Percentiles rank a stretch among this genome's conserved stretches.
Evolutionary conservation across 208 protist genomes (phyloP).

Genomic region (Strigomonas culicis): DNA sequence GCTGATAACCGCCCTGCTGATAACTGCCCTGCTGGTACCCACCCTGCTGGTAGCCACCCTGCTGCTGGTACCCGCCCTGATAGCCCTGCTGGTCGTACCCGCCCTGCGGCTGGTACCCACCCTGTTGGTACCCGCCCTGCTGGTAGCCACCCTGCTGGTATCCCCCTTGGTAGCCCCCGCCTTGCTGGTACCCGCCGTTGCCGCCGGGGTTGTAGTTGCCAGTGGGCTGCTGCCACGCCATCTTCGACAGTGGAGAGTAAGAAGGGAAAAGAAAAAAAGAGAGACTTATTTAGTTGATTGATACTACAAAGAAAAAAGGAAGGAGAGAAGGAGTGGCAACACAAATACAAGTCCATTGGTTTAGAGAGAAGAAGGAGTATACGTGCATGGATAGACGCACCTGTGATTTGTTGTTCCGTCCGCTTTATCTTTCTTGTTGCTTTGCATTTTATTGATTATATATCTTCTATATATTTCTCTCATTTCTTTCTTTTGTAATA

Average conservation of each 20-base stretch:
- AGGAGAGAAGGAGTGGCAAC: not conserved
- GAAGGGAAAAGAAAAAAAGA: not conserved
- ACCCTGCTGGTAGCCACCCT: constrained; percentile 20
- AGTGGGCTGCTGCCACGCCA: constrained; percentile 74
- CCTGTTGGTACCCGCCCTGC: not conserved
- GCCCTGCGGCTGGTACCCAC: constrained; percentile 17
- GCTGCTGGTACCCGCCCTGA: constrained; percentile 13
- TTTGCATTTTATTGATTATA: constrained; percentile 8
- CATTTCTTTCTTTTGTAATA: not conserved
- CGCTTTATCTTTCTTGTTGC: constrained; percentile 5
- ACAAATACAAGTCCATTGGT: not conserved
- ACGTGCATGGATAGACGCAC: not conserved
- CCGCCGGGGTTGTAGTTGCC: constrained; percentile 55
- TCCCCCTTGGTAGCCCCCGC: constrained; percentile 31
- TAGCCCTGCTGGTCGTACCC: constrained; percentile 13
- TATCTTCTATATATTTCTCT: constrained; percentile 1
- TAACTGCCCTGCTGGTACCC: constrained; percentile 19
- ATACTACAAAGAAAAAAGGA: constrained; percentile 4
- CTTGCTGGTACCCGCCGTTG: constrained; percentile 15
- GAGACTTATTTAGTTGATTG: not conserved
- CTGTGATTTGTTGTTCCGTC: not conserved
- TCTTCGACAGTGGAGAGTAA: constrained; percentile 9
- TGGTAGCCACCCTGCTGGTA: constrained; percentile 20
- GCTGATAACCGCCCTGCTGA: constrained; percentile 5
- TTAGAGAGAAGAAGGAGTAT: not conserved